Base-by-base conservation (phyloP, 2,329 filamentous ascomycete species). In the Neonectria sp. region DNA sequence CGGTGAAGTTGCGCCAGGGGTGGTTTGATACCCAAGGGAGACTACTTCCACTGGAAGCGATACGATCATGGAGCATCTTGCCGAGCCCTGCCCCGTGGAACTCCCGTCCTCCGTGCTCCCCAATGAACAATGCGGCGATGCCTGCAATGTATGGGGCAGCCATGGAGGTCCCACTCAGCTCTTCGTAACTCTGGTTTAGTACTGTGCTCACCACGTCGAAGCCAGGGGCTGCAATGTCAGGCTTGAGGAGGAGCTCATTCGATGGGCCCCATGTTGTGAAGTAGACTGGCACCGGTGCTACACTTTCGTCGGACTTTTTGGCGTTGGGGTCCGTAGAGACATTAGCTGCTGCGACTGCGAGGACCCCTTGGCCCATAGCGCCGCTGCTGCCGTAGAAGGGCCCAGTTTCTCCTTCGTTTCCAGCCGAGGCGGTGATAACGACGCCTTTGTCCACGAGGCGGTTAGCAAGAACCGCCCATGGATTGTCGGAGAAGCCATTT, bases 121-220 rank as follows among this genome's bases (percentile, higher is more conserved):
- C 78, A 49, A 86, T 79, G 67, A 83, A 86, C 29, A 86, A 74
- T 7, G 84, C 84, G 4, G 83, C 84, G n/a, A 86, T 78, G 15
- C 86, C 87, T 43, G 86, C 85, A 27, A 87, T 79, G 64, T 87
- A 87, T 0, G 87, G 87, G 6, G 84, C 84, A 1, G 87, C 84
- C 87, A 90, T 89, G 1, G 86, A 88, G 0, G 88, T 89, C 51
- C 88, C 88, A 51, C 82, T 85, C 60, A 86, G 78, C 7, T 85
- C 78, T 15, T 81, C 81, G 68, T 86, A 89, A 11, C 65, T 70
- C 27, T 79, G 78, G 27, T 82, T 76, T 2, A 83, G 80, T 51
- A 82, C 84, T 2, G 86, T 88, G 49, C 84, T 87, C 60, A 86
- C 79, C 53, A 89, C 86, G 33, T 82, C 78, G 56, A 82, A 82